A percentile compares a stretch with the other conserved stretches of the same genome.
These are phyloP conservation scores for Ailanthus altissimus DNA, from an alignment of 345 rosid species.

Conservation along the genomic window DNA sequence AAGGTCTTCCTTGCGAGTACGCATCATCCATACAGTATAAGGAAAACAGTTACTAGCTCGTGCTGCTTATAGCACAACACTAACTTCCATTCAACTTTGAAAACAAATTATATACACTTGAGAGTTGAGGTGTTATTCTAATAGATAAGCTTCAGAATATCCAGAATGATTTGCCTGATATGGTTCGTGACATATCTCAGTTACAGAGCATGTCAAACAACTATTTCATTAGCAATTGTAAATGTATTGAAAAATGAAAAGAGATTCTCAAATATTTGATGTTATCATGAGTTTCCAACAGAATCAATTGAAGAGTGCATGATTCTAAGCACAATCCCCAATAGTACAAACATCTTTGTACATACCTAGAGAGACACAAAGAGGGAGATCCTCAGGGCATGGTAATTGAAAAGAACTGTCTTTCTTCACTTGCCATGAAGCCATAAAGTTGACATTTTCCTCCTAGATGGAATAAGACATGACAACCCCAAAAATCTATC, in stretches of 20 bases:
- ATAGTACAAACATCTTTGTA: too few relatives aligned
- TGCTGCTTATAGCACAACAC: neutral
- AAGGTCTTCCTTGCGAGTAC: neutral
- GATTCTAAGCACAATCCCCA: too few relatives aligned
- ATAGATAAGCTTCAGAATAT: too few relatives aligned
- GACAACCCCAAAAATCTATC: slow-evolving; percentile 64
- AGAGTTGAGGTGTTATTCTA: too few relatives aligned
- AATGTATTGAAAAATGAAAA: neutral
- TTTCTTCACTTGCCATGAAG: slow-evolving; percentile 62
- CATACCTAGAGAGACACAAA: too few relatives aligned
- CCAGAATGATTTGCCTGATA: too few relatives aligned
- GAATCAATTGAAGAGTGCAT: too few relatives aligned
- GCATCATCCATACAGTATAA: neutral
- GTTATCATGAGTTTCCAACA: neutral
- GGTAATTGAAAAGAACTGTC: slow-evolving; percentile 78
- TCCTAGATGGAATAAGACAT: slow-evolving; percentile 44
- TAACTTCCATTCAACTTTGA: neutral
- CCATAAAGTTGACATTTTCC: slow-evolving; percentile 88
- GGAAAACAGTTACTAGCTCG: neutral
- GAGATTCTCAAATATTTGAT: neutral
- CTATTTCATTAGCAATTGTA: too few relatives aligned
- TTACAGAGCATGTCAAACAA: too few relatives aligned
- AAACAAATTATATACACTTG: neutral
- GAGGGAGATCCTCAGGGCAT: slow-evolving; percentile 59
- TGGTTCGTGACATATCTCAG: too few relatives aligned